Percentiles rank a stretch among this genome's conserved stretches.
Evolutionary conservation across 2,329 filamentous ascomycete genomes (phyloP).

Genomic region (Penicillium sp.): DNA sequence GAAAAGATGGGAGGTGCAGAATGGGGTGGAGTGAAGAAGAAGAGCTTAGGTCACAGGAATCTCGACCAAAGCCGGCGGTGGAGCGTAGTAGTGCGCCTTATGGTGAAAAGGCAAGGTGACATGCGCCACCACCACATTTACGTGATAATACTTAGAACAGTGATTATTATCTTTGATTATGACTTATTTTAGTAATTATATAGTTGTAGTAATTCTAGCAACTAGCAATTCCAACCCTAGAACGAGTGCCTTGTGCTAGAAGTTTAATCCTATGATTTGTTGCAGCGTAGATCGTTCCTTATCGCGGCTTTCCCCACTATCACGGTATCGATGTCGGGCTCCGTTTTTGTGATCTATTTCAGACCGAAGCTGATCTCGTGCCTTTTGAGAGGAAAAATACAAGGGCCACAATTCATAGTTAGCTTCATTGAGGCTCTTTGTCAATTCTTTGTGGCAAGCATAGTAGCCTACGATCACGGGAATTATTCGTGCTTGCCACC

Average conservation of each 20-base stretch:
- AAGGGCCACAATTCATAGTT: no score
- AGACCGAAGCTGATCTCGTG: not conserved
- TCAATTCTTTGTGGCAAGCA: not conserved
- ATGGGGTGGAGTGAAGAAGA: not conserved
- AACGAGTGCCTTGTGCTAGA: not conserved
- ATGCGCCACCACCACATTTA: slow-evolving; percentile 12
- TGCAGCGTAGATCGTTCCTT: slow-evolving; percentile 12
- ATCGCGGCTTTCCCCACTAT: slow-evolving; percentile 7
- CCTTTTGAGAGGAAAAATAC: not conserved
- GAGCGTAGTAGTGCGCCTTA: not conserved
- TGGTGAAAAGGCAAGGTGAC: slow-evolving; percentile 9
- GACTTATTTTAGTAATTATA: no score
- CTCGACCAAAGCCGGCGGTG: slow-evolving; percentile 16
- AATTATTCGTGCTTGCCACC: not conserved
- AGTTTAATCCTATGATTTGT: slow-evolving; percentile 4
- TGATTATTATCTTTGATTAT: not conserved
- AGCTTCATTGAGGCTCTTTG: not conserved
- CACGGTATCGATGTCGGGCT: slow-evolving; percentile 1
- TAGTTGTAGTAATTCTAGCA: no score
- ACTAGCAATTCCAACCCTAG: no score
- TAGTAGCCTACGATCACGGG: not conserved
- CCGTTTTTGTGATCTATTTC: not conserved
- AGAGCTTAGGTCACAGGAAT: slow-evolving; percentile 5
- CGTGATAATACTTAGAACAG: not conserved
- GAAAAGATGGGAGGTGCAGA: not conserved